Base-by-base conservation (phyloP, 2,329 filamentous ascomycete genomes). In the Ceratocystis cacaofunesta region DNA sequence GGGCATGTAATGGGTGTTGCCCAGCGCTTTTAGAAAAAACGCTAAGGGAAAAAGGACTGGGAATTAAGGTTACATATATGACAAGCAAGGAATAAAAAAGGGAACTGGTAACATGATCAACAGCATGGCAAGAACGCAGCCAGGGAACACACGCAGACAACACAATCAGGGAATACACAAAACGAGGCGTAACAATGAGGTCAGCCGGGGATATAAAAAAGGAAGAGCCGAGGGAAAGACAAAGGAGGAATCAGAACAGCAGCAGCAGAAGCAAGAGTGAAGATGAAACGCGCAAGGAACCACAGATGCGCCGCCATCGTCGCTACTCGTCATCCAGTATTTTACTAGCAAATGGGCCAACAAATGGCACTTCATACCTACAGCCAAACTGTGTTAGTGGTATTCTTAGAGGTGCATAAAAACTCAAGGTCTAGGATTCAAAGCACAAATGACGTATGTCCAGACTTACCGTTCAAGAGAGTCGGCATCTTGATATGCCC, bases 331-430 rank as follows among this genome's bases (percentile, higher is more conserved):
- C 89, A 72, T 96, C 92, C 66, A 97, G 81, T 72, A 96, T 92
- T 30, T 88, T 88, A 75, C 87, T 95, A 55, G 94, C 94, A 70
- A 96, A 78, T 52, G 80, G 80, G 3, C 94, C 94, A 71, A 97
- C 87, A 72, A 95, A 85, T 0, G 92, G 92, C 1, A 96, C 81
- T 75, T 97, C 92, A 68, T 86, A 95, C 73, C 92, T 84, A 63
- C 22, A 3, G 57, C 8, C n/a, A 25, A 6, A n/a, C 3, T 57
- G 25, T 12, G 78, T 69, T 46, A 68, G 63, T 28, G 15, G 36
- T 36, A 48, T 68, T 19, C 67, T 58, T 28, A 64, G 8, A 62
- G 57, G 19, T 12, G 17, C 3, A 64, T 67, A 71, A 63, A 70
- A 68, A 65, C 36, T 41, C 36, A 12, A 12, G 36, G 36, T 12